Conservation (phyloP, 225 moss, liverwort and hornwort genomes). For the Antitrichia curtipendula region DNA sequence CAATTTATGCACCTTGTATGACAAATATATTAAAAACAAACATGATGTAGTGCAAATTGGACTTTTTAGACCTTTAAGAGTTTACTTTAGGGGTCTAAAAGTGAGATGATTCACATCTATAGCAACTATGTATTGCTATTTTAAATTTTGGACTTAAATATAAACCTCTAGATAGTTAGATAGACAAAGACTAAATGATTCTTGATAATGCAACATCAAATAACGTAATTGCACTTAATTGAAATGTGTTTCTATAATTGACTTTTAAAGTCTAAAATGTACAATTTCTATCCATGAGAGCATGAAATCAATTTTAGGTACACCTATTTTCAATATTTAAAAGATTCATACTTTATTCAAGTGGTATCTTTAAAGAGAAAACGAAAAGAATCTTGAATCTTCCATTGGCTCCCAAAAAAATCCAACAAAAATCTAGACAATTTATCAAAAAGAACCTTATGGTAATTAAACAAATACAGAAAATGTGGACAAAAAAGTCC, state of each 20-base stretch:
- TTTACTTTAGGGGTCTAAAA: not conserved
- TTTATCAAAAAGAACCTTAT: no score
- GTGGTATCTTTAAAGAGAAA: rapidly evolving
- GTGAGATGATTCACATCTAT: not conserved
- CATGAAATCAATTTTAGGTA: not conserved
- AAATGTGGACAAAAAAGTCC: not conserved
- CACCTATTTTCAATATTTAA: rapidly evolving
- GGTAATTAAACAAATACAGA: not conserved
- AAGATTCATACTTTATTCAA: not conserved
- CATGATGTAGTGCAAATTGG: rapidly evolving
- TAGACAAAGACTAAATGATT: not conserved
- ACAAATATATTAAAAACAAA: no score
- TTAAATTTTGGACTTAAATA: not conserved
- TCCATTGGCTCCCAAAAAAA: not conserved
- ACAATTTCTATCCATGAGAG: not conserved
- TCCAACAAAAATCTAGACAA: not conserved
- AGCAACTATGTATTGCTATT: not conserved
- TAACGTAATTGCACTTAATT: not conserved
- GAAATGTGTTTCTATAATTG: not conserved
- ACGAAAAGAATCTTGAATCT: not conserved
- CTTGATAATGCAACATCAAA: not conserved
- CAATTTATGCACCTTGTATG: not conserved
- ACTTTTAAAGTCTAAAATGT: not conserved
- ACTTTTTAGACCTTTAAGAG: not conserved
- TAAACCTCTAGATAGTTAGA: not conserved